Percentiles rank a stretch among this genome's conserved stretches.
These are phyloP conservation scores for Balansia obtecta DNA, from an alignment of 2,329 filamentous ascomycete genomes.

Conservation along the genomic window DNA sequence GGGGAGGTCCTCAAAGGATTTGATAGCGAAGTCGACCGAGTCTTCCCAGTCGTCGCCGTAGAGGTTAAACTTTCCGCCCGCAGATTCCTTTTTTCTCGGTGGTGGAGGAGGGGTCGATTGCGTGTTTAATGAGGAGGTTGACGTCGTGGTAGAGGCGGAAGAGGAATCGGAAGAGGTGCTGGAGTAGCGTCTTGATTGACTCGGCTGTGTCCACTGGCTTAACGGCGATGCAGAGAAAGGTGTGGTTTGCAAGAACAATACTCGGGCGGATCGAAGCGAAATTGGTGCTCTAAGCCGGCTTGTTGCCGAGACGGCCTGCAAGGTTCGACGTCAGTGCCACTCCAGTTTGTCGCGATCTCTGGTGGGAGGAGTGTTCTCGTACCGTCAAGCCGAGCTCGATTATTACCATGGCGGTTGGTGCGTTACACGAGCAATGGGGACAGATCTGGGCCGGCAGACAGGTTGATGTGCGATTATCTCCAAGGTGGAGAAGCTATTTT, in stretches of 20 bases:
- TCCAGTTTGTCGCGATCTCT: background rate
- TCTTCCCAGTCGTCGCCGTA: slow-evolving; percentile 32
- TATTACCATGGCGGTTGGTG: slow-evolving; percentile 3
- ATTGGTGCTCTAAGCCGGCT: slow-evolving; percentile 10
- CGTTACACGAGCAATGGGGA: background rate
- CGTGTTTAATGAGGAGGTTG: slow-evolving; percentile 4
- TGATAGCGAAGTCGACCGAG: slow-evolving; percentile 27
- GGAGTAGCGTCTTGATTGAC: slow-evolving; percentile 6
- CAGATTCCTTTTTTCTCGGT: slow-evolving; percentile 12
- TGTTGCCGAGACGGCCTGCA: slow-evolving; percentile 7
- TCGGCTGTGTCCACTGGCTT: slow-evolving; percentile 1
- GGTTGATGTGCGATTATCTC: too few species aligned
- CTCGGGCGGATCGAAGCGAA: slow-evolving; percentile 10
- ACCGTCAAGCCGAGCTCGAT: slow-evolving; percentile 8
- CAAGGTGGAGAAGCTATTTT: too few species aligned
- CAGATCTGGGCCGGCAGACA: too few species aligned
- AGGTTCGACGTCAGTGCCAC: background rate
- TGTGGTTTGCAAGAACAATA: slow-evolving; percentile 6
- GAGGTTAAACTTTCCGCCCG: slow-evolving; percentile 21
- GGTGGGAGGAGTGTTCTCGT: background rate
- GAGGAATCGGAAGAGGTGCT: background rate
- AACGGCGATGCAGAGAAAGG: slow-evolving; percentile 5
- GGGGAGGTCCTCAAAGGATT: slow-evolving; percentile 32
- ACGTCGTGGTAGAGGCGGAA: background rate
- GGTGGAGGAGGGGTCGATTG: slow-evolving; percentile 5